Evolutionary conservation across 768 basidiomycete genomes (phyloP), one percentile per base, ranked within the genome.

Genomic region (Clavulina sp.): DNA sequence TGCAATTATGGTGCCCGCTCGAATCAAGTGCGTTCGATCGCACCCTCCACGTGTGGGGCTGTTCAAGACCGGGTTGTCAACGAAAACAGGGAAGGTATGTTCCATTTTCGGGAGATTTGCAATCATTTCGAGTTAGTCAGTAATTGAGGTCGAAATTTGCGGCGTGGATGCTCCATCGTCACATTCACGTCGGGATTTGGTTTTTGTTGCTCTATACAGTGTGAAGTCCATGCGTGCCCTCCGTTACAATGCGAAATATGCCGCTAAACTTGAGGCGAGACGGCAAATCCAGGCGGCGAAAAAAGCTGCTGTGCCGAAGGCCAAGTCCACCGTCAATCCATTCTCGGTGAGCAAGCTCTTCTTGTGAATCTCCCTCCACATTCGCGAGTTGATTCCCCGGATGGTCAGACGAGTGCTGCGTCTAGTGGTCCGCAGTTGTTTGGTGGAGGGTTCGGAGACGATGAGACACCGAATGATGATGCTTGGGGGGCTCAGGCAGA

Each of bases 1-100:
- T 84, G 7, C 87, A 92, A 60, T 72, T 93, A 59, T 91, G 85
- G 84, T 89, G 84, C 63, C 89, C 89, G 0, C 77, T 91, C 58
- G 82, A 89, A 60, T 70, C 80, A 33, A 91, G 84, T 58, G 75
- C 81, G 4, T 78, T 81, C 73, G 88, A 93, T 60, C 74, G 89
- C 49, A 82, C 79, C 2, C 66, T 91, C 44, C 91, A 89, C 58
- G 71, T 88, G 21, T 92, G 85, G 81, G 86, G 78, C 7, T 93
- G 88, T 59, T 69, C 82, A 2, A 70, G 73, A 32, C 64, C 73
- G 3, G 61, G 67, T 13, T 93, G 88, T 65, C 86, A 91, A 61
- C 70, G 73, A 51, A 80, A 81, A 64, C 68, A 71, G 21, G 84
- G 84, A 60, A 82, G 85, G 87, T 84, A 66, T 63, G 80, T 50